Conservation (phyloP, 139 green algal species). For the Picochlorum sp. region DNA sequence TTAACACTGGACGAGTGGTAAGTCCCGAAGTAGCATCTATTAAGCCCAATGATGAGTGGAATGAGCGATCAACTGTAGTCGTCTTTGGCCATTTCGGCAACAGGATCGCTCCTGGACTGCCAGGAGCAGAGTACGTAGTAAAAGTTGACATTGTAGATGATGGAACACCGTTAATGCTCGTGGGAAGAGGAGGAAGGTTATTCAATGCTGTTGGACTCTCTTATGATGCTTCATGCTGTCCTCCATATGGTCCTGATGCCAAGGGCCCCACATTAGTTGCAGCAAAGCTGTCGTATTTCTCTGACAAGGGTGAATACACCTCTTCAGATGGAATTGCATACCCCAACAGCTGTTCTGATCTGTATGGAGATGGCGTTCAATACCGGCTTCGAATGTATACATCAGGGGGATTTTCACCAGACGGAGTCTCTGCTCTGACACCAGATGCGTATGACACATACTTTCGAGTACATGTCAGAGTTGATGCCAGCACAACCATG, state of each 20-base stretch:
- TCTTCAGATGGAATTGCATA: background rate
- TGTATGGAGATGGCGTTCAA: too few species aligned
- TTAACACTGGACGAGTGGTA: background rate
- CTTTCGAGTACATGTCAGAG: background rate
- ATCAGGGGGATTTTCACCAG: too few species aligned
- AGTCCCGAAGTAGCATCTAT: background rate
- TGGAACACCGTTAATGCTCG: background rate
- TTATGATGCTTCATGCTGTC: background rate
- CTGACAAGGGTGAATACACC: background rate
- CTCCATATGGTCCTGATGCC: constrained; percentile 1
- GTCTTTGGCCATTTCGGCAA: constrained; percentile 3
- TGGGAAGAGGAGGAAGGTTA: background rate
- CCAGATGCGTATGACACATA: background rate
- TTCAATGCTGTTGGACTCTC: background rate
- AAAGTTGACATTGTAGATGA: constrained; percentile 1
- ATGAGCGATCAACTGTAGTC: constrained; percentile 1
- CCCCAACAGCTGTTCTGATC: too few species aligned
- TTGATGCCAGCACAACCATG: background rate
- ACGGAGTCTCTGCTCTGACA: background rate
- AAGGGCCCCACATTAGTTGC: background rate
- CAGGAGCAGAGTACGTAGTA: background rate
- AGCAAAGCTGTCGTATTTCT: background rate
- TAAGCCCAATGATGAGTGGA: background rate
- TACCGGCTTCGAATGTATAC: too few species aligned
- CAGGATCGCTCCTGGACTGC: background rate